Base-by-base conservation (phyloP, 176 grass and related monocot species). In the Aegilops sharonensis region DNA sequence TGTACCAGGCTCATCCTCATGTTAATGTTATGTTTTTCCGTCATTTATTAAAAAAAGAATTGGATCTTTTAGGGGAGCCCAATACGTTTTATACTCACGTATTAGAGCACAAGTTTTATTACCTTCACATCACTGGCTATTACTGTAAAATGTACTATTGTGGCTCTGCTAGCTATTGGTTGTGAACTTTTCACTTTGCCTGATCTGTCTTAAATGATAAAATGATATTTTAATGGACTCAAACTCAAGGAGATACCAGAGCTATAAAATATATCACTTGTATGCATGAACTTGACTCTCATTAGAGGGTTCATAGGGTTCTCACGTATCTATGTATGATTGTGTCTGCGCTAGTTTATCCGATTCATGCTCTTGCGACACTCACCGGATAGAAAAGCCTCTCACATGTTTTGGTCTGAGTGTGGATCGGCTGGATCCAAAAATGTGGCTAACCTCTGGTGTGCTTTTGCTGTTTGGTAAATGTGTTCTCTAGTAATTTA, bases 231-330 rank as follows among this genome's bases (percentile, higher is more conserved):
- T 5, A 34, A 81, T 54, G 50, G 50, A 54, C 45, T 48, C 35
- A 17, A 9, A 25, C 40, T 73, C 8, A 64, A 37, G 30, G 8
- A 87, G 76, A 24, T 68, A 35, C 12, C 30, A 40, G 35, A 72
- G 75, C 10, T 57, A 60, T 80, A 71, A 50, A 56, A 12, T 69
- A 36, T 27, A 7, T 13, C 9, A 27, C 42, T 31, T 87, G 29
- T 87, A 65, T 75, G 35, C 10, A 64, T 81, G n/a, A 65, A 64
- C 60, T 47, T 75, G 40, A 57, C 30, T 64, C 11, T 71, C 68
- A 74, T 64, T 32, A 81, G 42, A 62, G 64, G 37, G 57, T 50
- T 72, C 4, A 75, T n/a, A 39, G 59, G 68, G 11, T 59, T 52
- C 27, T 64, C 47, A 76, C 61, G 18, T 72, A 74, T 43, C 11